These are phyloP conservation scores for Cyclotella cryptica DNA, from an alignment of 108 stramenopile species.

Conservation along the genomic window DNA sequence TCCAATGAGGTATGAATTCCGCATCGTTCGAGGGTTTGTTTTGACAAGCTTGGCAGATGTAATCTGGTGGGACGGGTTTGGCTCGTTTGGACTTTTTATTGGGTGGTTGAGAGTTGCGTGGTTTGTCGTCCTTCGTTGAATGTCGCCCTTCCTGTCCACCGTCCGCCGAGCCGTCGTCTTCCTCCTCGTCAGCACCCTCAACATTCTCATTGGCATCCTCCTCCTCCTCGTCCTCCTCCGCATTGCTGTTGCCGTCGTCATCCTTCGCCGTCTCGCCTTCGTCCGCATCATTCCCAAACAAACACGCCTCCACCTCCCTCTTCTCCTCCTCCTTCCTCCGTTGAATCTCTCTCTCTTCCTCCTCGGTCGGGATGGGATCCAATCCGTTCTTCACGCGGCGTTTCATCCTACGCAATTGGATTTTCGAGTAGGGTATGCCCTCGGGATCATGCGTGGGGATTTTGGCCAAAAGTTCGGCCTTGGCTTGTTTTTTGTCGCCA, in stretches of 20 bases:
- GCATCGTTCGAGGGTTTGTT: conserved; percentile 58
- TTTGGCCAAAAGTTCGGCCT: conserved; percentile 19
- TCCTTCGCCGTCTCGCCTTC: conserved; percentile 29
- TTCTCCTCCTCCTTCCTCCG: conserved; percentile 67
- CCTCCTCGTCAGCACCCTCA: conserved; percentile 16
- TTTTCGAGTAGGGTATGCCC: conserved; percentile 78
- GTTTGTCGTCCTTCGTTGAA: conserved; percentile 24
- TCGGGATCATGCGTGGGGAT: conserved; percentile 48
- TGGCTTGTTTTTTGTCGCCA: conserved; percentile 24
- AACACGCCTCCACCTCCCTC: conserved; percentile 49
- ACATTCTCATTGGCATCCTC: conserved; percentile 25
- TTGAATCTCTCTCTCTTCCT: conserved; percentile 74
- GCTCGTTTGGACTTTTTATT: conserved; percentile 70
- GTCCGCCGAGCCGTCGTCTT: too few species aligned
- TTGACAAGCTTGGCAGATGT: conserved; percentile 84
- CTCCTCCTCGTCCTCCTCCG: background rate
- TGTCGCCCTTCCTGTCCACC: too few species aligned
- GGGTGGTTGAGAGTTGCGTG: conserved; percentile 27
- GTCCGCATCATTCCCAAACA: conserved; percentile 37
- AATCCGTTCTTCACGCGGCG: conserved; percentile 85
- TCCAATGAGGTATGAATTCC: conserved; percentile 73
- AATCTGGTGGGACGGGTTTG: conserved; percentile 85
- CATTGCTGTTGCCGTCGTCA: conserved; percentile 35
- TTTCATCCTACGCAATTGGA: conserved; percentile 85
- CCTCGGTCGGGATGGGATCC: conserved; percentile 71